Evolutionary conservation across 129 eudicot genomes (phyloP).

Genomic region (Saussurea involucrata): DNA sequence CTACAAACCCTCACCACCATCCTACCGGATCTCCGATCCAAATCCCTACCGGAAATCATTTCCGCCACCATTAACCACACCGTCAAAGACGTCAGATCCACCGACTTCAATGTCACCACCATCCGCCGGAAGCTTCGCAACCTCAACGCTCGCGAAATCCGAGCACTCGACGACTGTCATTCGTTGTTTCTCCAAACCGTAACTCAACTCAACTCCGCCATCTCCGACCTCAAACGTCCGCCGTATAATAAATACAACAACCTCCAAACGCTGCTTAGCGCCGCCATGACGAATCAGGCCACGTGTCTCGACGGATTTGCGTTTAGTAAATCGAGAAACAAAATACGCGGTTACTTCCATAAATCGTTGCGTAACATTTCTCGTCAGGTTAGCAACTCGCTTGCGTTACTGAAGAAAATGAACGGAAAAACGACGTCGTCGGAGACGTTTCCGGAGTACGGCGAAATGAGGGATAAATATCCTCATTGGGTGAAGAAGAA

Average conservation of each 20-base stretch:
- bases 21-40: constrained; percentile 56
- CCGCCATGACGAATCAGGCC: constrained; percentile 37
- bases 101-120: constrained; percentile 51
- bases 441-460: constrained; percentile 49
- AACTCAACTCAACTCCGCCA: constrained; percentile 37
- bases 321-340: constrained; percentile 28
- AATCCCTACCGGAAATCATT: constrained; percentile 63
- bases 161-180: constrained; percentile 79
- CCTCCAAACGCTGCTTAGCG: constrained; percentile 29
- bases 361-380: constrained; percentile 44
- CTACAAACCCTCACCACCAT: constrained; percentile 55
- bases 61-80: constrained; percentile 57
- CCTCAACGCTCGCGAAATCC: constrained; percentile 42
- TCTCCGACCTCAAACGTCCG: constrained; percentile 29
- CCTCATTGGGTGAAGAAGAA: constrained; percentile 48
- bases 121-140: constrained; percentile 43
- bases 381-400: constrained; percentile 69
- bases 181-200: constrained; percentile 54
- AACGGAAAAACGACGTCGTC: constrained; percentile 15
- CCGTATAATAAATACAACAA: constrained; percentile 8
- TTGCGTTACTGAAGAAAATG: constrained; percentile 57
- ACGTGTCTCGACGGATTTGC: constrained; percentile 37
- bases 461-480: constrained; percentile 21
- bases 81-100: constrained; percentile 37
- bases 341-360: constrained; percentile 42